Conservation (phyloP, 1,284 basidiomycete genomes). For the Leccinum pachyderme region DNA sequence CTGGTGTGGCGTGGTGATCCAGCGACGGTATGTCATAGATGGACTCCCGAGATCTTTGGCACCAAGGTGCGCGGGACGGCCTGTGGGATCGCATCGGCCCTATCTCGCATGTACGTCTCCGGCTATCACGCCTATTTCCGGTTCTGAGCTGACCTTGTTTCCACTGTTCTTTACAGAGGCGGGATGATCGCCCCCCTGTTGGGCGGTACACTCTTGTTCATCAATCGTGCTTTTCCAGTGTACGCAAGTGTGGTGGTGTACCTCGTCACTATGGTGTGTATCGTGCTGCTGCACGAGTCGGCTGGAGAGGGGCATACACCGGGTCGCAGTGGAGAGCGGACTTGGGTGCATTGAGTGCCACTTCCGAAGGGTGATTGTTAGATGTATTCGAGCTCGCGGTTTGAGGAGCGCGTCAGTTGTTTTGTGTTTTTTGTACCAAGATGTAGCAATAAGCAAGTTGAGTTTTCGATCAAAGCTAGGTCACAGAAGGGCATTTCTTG, state of each 20-base stretch:
- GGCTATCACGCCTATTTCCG: not conserved
- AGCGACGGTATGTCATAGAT: conserved; percentile 39
- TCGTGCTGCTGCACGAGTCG: conserved; percentile 54
- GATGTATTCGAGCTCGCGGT: not conserved
- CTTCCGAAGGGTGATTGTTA: not conserved
- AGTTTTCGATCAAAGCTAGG: no score
- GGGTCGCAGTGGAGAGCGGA: not conserved
- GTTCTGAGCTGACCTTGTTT: not conserved
- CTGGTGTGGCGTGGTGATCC: not conserved
- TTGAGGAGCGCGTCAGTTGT: not conserved
- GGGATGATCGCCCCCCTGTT: conserved; percentile 89
- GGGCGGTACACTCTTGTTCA: conserved; percentile 77
- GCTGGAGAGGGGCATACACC: conserved; percentile 9
- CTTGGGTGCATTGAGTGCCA: not conserved
- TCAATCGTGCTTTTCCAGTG: conserved; percentile 75
- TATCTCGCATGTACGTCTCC: conserved; percentile 79
- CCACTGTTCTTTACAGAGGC: conserved; percentile 48
- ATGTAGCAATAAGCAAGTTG: not conserved
- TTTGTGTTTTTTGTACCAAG: not conserved
- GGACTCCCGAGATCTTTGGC: conserved; percentile 90
- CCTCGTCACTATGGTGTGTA: conserved; percentile 62
- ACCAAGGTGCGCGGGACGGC: conserved; percentile 89
- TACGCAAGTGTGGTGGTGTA: conserved; percentile 76
- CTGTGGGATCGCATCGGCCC: conserved; percentile 86
- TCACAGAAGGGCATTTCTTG: no score